Base-by-base conservation (phyloP, 2,329 filamentous ascomycete genomes). In the Chaetothyriales sp. region DNA sequence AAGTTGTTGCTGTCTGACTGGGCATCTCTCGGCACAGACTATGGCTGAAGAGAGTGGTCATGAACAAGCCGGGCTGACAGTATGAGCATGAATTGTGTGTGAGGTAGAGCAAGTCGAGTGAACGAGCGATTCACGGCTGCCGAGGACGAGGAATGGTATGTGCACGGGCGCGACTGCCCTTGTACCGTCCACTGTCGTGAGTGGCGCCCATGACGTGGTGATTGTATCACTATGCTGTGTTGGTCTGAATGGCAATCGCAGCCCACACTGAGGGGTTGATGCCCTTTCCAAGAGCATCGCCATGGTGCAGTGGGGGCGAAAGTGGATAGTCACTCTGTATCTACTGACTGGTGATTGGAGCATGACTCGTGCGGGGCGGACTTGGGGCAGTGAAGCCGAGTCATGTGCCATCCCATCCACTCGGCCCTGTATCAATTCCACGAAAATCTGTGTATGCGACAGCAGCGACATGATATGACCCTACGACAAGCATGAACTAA, bases 41-140 rank as follows among this genome's bases (percentile, higher is more conserved):
- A 2, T 36, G 28, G 12, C 8, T 3, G 28, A 75, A 75, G 54
- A 74, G 79, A 0, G 84, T 87, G 60, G 83, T 84, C 0, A 63
- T 68, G 51, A 63, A 73, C 9, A 12, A 39, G 32, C 32, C 22
- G 22, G 22, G 3, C 15, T 15, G 32, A 39, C 32, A 15, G 12
- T 15, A 5, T 39, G 32, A 39, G 32, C 32, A 39, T 39, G 12
- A 25, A 6, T 3, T 6, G 22, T 25, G 22, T 6, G 22, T 25
- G 22, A 39, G 32, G 15, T 12, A 15, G 32, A 15, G 10, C 32
- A 39, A 5, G 2, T 39, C 32, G 12, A 39, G 32, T 4, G 32
- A 39, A 15, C 2, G 32, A 39, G 32, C 32, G 32, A 39, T 15
- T 39, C 32, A 39, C 32, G 5, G 32, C 15, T 15, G 10, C 32